phyloP scores from a whole-genome alignment of 257 asterid genomes.

The Haberlea rhodopensis region DNA sequence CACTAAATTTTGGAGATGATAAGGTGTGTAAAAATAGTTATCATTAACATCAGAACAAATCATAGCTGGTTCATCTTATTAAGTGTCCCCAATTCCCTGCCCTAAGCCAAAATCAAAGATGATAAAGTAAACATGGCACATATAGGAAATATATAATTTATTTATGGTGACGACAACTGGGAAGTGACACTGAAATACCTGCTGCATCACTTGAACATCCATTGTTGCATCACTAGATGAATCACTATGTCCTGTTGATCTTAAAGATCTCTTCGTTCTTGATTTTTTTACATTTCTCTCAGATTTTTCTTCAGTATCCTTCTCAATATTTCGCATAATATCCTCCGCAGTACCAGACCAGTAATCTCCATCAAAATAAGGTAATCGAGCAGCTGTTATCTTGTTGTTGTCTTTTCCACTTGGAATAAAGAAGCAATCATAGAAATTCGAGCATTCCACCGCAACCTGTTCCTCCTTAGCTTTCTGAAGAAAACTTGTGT shows the following conservation, averaged over 20 bases:
- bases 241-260: conserved; percentile 53
- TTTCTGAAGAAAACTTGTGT: conserved; percentile 57
- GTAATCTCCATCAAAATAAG: conserved; percentile 70
- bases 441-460: conserved; percentile 49
- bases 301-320: conserved; percentile 37
- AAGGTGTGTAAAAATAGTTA: too few relatives aligned
- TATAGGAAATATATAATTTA: too few relatives aligned
- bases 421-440: conserved; percentile 54
- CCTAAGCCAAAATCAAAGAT: too few relatives aligned
- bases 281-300: conserved; percentile 31
- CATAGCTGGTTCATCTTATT: too few relatives aligned
- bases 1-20: too few relatives aligned
- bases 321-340: conserved; percentile 33
- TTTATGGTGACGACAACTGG: too few relatives aligned
- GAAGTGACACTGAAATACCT: too few relatives aligned
- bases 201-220: conserved; percentile 64
- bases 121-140: too few relatives aligned
- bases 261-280: conserved; percentile 45
- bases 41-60: too few relatives aligned
- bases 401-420: conserved; percentile 44
- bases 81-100: too few relatives aligned
- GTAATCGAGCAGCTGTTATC: conserved; percentile 67
- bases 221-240: conserved; percentile 42
- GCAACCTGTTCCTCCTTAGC: conserved; percentile 56
- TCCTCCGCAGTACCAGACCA: conserved; percentile 67